A percentile compares a stretch with the other conserved stretches of the same genome.
These are phyloP conservation scores for Dryas drummondii DNA, from an alignment of 306 rosid species.

Conservation along the genomic window DNA sequence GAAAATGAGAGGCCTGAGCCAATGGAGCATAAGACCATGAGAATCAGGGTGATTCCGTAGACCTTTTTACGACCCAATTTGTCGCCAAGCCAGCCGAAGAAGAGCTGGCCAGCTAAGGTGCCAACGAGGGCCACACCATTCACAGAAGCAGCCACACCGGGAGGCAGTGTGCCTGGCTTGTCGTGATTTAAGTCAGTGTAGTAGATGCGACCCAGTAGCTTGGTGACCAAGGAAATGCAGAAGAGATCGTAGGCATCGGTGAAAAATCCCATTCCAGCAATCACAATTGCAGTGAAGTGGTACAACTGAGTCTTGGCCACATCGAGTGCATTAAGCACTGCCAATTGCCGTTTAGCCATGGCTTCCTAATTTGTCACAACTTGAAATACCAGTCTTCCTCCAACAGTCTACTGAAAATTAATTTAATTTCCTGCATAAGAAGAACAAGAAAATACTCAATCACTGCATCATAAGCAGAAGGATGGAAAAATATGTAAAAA, in stretches of 20 bases:
- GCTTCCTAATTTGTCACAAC: not conserved
- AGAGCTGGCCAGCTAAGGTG: constrained; percentile 75
- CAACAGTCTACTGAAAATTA: not conserved
- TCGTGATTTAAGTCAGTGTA: constrained; percentile 19
- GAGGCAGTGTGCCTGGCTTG: constrained; percentile 72
- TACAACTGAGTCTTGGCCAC: constrained; percentile 78
- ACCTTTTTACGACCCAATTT: constrained; percentile 75
- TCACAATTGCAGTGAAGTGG: constrained; percentile 87
- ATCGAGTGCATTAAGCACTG: constrained; percentile 84
- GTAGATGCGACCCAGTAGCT: constrained; percentile 65
- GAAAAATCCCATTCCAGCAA: constrained; percentile 97
- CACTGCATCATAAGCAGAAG: not conserved
- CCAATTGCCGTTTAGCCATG: constrained; percentile 48
- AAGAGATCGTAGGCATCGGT: constrained; percentile 92
- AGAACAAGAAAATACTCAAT: not conserved
- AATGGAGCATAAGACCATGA: constrained; percentile 70
- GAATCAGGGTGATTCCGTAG: constrained; percentile 69
- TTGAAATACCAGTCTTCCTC: not conserved
- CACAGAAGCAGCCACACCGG: constrained; percentile 64
- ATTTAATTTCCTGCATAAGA: not conserved
- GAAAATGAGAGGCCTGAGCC: constrained; percentile 76
- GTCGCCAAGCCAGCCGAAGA: constrained; percentile 98
- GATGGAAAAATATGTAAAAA: not conserved
- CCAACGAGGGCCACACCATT: constrained; percentile 80
- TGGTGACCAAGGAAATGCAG: constrained; percentile 79